A percentile compares a stretch with the other conserved stretches of the same genome.
Evolutionary conservation across 345 rosid species (phyloP).

Genomic region (Salix dunnii): DNA sequence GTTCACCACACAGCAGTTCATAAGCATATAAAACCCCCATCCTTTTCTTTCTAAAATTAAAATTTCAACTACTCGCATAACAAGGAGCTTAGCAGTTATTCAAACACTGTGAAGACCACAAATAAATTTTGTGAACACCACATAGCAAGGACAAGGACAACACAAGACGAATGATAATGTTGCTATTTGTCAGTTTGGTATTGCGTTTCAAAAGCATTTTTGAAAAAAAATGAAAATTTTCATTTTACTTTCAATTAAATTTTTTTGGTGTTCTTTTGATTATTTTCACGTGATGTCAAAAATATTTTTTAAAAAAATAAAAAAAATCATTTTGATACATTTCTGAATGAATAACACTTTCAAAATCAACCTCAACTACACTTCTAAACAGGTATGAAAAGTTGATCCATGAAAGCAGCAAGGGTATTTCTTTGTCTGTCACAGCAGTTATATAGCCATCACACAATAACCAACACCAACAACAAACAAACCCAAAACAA

Average conservation of each 20-base stretch:
- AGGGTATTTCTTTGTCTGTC: background rate
- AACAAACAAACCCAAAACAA: background rate
- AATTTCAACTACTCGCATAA: background rate
- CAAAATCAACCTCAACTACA: too few species aligned
- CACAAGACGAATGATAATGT: background rate
- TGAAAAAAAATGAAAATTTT: too few species aligned
- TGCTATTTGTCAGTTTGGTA: background rate
- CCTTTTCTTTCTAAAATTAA: background rate
- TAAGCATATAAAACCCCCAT: background rate
- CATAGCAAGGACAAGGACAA: background rate
- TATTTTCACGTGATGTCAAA: too few species aligned
- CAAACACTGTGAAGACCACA: background rate
- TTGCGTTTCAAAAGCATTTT: too few species aligned
- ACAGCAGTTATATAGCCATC: background rate
- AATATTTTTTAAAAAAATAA: too few species aligned
- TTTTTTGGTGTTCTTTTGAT: too few species aligned
- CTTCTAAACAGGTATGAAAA: background rate
- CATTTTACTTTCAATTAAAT: too few species aligned
- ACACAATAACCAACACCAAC: background rate
- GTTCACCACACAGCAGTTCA: background rate
- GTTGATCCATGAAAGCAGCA: background rate
- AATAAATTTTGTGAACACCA: background rate
- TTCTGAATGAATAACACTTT: too few species aligned
- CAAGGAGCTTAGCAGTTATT: background rate
- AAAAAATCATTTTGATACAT: too few species aligned